Evolutionary conservation across 192 early-diverging fungal genomes (phyloP).

Genomic region (Funneliformis mosseae): DNA sequence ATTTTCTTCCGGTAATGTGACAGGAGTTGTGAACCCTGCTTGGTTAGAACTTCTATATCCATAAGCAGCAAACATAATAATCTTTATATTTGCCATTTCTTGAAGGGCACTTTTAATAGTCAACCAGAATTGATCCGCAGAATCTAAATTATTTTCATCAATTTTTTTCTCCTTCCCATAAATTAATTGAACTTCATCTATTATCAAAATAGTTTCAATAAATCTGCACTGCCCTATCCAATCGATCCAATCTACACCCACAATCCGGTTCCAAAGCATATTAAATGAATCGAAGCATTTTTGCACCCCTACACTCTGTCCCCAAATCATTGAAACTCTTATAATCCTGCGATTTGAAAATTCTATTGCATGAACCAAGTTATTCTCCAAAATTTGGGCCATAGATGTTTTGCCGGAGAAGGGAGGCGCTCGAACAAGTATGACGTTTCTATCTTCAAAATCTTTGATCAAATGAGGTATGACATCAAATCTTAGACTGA

Average conservation of each 20-base stretch:
- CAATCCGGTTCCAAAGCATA: background rate
- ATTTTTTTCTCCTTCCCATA: background rate
- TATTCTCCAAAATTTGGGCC: slow-evolving; percentile 1
- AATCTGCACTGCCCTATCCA: slow-evolving; percentile 20
- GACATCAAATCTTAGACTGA: background rate
- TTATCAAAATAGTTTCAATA: slow-evolving; percentile 15
- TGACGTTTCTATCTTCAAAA: background rate
- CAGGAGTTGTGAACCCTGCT: background rate
- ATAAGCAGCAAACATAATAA: slow-evolving; percentile 30
- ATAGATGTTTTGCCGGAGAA: slow-evolving; percentile 14
- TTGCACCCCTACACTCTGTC: background rate
- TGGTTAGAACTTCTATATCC: slow-evolving; percentile 14
- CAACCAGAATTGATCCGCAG: slow-evolving; percentile 25
- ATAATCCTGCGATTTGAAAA: slow-evolving; percentile 10
- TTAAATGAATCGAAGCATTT: background rate
- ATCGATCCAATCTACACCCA: slow-evolving; percentile 15
- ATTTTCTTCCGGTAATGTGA: background rate
- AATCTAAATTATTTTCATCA: background rate
- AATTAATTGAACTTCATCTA: slow-evolving; percentile 20
- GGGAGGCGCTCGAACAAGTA: slow-evolving; percentile 22
- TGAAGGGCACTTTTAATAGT: slow-evolving; percentile 13
- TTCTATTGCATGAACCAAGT: slow-evolving; percentile 3
- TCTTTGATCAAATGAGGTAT: background rate
- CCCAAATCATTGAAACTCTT: slow-evolving; percentile 31
- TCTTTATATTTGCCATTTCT: background rate